Percentiles rank a stretch among this genome's conserved stretches.
Evolutionary conservation across 2,329 filamentous ascomycete genomes (phyloP).

Genomic region (Gnomoniopsis sp.): DNA sequence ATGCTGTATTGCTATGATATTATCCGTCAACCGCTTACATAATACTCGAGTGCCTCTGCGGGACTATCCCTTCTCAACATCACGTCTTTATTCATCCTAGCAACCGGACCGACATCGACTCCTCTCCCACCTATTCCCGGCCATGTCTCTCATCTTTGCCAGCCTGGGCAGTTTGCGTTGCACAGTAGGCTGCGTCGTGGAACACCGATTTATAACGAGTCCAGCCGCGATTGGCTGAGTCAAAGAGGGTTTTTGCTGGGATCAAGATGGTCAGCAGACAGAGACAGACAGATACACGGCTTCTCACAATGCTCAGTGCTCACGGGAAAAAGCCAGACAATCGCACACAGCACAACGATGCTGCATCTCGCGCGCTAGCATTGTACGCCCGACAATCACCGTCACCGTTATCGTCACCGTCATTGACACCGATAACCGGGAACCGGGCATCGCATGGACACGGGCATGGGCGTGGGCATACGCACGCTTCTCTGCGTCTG

Average conservation of each 20-base stretch:
- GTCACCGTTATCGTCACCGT: neutral
- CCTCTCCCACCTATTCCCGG: neutral
- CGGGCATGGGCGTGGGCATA: neutral
- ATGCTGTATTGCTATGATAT: too few species aligned
- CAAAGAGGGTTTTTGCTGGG: neutral
- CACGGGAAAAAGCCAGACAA: constrained; percentile 2
- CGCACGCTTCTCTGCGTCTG: neutral
- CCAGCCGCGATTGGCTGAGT: constrained; percentile 5
- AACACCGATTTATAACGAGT: constrained; percentile 13
- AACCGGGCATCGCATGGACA: neutral
- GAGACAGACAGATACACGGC: constrained; percentile 2
- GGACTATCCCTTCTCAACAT: neutral
- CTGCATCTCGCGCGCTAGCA: constrained; percentile 15
- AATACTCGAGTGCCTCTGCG: too few species aligned
- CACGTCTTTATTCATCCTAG: neutral
- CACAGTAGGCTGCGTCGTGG: constrained; percentile 8
- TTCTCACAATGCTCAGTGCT: neutral
- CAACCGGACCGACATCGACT: neutral
- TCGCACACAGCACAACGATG: constrained; percentile 5
- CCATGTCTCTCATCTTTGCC: neutral
- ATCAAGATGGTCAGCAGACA: neutral
- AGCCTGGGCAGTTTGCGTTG: constrained; percentile 16
- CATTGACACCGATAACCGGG: neutral
- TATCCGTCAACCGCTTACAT: too few species aligned
- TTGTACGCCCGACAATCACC: neutral